Evolutionary conservation across 192 early-diverging fungal genomes (phyloP), one percentile per base, ranked within the genome.

Genomic region (Entomortierella chlamydospora): DNA sequence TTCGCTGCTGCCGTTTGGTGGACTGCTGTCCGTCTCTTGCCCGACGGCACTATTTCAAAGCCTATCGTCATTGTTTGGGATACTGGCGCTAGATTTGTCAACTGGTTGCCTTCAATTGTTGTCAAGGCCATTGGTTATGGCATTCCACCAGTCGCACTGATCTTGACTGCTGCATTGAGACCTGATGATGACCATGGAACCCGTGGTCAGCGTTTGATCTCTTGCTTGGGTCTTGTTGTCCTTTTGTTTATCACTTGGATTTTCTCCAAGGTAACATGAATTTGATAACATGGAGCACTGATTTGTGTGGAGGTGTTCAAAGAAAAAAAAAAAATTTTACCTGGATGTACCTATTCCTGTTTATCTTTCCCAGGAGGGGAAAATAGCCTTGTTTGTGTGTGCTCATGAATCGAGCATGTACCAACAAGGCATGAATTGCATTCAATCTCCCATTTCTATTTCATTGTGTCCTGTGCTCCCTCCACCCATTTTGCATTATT

Each of bases 121-220:
- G 74, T 78, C 41, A 61, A 54, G 22, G 57, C 64, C 31, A 26
- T 78, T 54, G 74, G 74, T 7, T 78, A 69, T 43, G 66, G 66
- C 41, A 23, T 78, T 56, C 74, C 74, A 7, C 74, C 74, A 23
- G 1, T 78, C 20, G 85, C 90, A 11, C 72, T 88, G 39, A 70
- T 71, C 23, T 56, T 86, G 9, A 84, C 93, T 13, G 72, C 94
- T 47, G 82, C 87, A 28, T 76, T 88, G 33, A 70, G 90, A 22
- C 67, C 90, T 13, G 83, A 85, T 22, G 84, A 81, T 52, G 39
- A 30, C 0, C 57, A 69, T 12, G 89, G 89, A 47, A 92, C 82
- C 53, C 90, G 92, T 54, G 76, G 85, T 28, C 84, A 92, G 54
- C 87, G 94, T 31, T 57, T 95, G 63, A 93, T 95, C 84, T 91